Base-by-base conservation (phyloP, 108 stramenopile genomes). In the Nitzschia sp. region DNA sequence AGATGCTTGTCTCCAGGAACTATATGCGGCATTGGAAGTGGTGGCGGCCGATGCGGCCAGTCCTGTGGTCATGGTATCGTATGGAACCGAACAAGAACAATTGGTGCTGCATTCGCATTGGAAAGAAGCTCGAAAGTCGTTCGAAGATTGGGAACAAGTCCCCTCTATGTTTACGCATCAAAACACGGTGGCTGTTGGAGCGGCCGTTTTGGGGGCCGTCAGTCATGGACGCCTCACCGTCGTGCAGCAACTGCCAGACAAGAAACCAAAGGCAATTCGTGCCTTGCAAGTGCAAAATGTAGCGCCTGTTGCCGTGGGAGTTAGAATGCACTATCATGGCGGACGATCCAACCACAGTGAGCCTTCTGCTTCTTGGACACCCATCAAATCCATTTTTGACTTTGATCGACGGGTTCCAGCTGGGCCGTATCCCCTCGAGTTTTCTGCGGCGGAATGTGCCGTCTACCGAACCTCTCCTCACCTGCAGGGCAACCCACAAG, bases 381-480 rank as follows among this genome's bases (percentile, higher is more conserved):
- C 80, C 0, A 80, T 86, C 40, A 93, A 93, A 63, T 80, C 83
- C 3, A 79, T 93, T 20, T 93, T 93, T 72, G 92, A 93, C 46
- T 93, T 90, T 71, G 92, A 93, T 83, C 82, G 89, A 37, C 86
- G 92, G n/a, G 86, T 93, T 25, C 92, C 92, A 14, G 92, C 92
- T 10, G 92, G 92, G 37, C 92, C 92, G 8, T 90, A 89, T 56
- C 65, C 72, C 10, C 77, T 93, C 34, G 92, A 93, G 15, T 75
- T 90, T 25, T 80, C 71, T 7, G 92, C 92, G 9, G 86, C 89
- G 3, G 86, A 89, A 70, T 87, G 92, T 70, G 89, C 83, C 17
- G 83, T 89, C 17, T 51, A 75, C 24, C 69, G 61, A n/a, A 59
- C 59, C 12, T 52, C 56, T 24, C 59, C 69, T 19, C 25, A 25